Conservation (phyloP, 176 grass and related monocot species). For the Echinochloa phyllopogon region DNA sequence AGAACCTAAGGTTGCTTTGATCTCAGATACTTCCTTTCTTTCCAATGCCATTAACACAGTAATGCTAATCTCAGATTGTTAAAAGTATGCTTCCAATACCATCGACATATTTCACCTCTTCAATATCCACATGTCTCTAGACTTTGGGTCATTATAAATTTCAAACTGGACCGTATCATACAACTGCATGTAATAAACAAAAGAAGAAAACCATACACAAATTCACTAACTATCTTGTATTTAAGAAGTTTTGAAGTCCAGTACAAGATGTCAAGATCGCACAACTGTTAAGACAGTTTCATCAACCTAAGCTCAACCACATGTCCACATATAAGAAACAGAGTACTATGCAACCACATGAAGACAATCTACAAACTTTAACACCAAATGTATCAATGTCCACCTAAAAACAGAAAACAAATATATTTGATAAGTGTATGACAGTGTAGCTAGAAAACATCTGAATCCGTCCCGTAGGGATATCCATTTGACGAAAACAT, state of each 20-base stretch:
- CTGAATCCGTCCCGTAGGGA: not conserved
- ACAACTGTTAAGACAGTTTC: not conserved
- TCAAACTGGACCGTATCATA: not conserved
- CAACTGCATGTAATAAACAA: not conserved
- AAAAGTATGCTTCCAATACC: not conserved
- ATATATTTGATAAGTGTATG: not conserved
- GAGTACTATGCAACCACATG: not conserved
- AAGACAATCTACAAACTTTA: not conserved
- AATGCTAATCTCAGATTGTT: not conserved
- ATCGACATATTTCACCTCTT: not conserved
- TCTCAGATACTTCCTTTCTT: not conserved
- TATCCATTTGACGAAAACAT: not conserved
- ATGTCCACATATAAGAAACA: not conserved
- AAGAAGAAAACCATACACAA: not conserved
- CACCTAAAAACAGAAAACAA: not conserved
- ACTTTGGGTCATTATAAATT: not conserved
- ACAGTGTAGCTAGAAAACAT: not conserved
- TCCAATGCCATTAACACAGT: not conserved
- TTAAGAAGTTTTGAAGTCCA: not conserved
- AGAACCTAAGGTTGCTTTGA: not conserved
- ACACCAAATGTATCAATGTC: not conserved
- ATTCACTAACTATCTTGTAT: not conserved
- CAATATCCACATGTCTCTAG: constrained; percentile 9
- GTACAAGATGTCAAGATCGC: too few relatives aligned
- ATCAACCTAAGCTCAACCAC: not conserved